Conservation (phyloP, 2,329 filamentous ascomycete genomes). For the Cladobotryum protrusum region DNA sequence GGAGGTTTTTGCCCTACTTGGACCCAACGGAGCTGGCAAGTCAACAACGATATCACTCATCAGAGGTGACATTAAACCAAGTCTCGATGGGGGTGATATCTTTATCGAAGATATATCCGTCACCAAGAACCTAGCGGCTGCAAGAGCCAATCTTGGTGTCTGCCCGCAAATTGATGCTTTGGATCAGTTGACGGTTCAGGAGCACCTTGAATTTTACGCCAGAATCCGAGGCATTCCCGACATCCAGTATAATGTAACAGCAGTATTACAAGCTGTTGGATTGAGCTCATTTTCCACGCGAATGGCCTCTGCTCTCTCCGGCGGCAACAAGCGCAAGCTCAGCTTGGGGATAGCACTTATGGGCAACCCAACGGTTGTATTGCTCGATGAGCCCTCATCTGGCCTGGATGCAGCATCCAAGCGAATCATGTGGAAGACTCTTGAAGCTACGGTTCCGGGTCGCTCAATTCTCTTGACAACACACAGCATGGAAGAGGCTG, state of each 20-base stretch:
- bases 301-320: constrained; percentile 74
- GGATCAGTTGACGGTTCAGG: constrained; percentile 82
- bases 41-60: constrained; percentile 85
- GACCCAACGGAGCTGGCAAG: constrained; percentile 88
- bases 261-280: constrained; percentile 76
- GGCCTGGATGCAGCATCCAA: constrained; percentile 90
- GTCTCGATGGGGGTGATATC: constrained; percentile 65
- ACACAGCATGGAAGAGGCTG: constrained; percentile 92
- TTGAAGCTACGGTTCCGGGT: constrained; percentile 66
- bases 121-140: constrained; percentile 62
- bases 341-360: constrained; percentile 85
- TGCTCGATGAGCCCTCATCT: constrained; percentile 83
- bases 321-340: constrained; percentile 91
- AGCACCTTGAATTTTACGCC: constrained; percentile 86
- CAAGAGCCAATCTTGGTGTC: constrained; percentile 75
- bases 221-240: constrained; percentile 71
- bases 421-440: constrained; percentile 85
- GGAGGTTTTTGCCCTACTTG: constrained; percentile 83
- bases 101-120: constrained; percentile 75
- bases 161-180: constrained; percentile 86
- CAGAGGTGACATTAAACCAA: constrained; percentile 77
- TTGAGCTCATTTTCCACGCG: constrained; percentile 63
- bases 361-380: constrained; percentile 79
- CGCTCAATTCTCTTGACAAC: constrained; percentile 85
- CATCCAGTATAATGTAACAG: constrained; percentile 68